Evolutionary conservation across 2,329 filamentous ascomycete genomes (phyloP), one percentile per base, ranked within the genome.

Genomic region (Aureobasidium uvarum): DNA sequence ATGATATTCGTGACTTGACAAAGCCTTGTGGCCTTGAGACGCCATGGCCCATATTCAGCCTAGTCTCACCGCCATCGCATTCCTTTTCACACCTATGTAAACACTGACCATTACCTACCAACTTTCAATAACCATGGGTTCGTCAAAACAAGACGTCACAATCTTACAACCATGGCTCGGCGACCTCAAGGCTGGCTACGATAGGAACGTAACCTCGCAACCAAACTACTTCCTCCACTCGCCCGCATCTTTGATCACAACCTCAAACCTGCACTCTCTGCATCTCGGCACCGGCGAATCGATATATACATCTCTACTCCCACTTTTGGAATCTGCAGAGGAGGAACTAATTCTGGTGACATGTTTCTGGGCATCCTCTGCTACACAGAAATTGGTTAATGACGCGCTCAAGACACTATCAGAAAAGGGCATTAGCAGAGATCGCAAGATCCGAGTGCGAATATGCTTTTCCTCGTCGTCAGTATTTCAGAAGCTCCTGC

Each of bases 381-480:
- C 81, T 1, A 88, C 86, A 0, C 79, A 88, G 20, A 77, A 82
- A 4, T 81, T 81, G 0, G 78, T 95, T 14, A 81, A 79, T 45
- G 77, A 83, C 4, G 79, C 86, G 0, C 81, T 95, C 0, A 75
- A 81, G 16, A 79, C 79, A 60, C 81, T 95, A 10, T 90, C 89
- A 0, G 71, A 74, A 2, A 78, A 81, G 71, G 77, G 77, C 45
- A 31, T 78, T 70, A 62, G 77, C 70, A 71, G 69, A 66, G 69
- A 68, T 8, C 68, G 54, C n/a, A 79, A 76, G 50, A 79, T 93
- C 23, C 81, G 80, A n/a, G 82, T 95, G 5, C 84, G 85, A 18
- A 85, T 96, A 62, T 89, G 90, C 66, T 88, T 96, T 71, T 96
- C 91, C 0, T 93, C 90, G 0, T 81, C 83, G 4, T 89, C 88